Base-by-base conservation (phyloP, 371 early-diverging fungal genomes). In the Mucor piriformis region DNA sequence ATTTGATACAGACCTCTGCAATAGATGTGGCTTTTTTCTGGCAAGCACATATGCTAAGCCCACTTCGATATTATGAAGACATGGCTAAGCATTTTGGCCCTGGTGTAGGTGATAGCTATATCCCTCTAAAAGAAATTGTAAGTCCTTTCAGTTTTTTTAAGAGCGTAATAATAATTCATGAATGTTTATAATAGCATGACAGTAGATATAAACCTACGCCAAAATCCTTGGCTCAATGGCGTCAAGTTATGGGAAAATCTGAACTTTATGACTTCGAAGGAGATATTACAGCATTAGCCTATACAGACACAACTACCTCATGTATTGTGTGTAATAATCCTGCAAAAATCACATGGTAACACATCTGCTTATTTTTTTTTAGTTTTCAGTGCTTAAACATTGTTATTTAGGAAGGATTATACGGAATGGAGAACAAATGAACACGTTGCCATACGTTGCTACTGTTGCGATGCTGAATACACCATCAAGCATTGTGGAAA, bases 21-120 rank as follows among this genome's bases (percentile, higher is more conserved):
- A 40, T n/a, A 63, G 64, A 63, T 44, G 24, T 63, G 15, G 64
- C 64, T 3, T 64, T 61, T 32, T 47, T 51, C n/a, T 64, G 64
- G 64, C 64, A 64, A 23, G 59, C 64, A 10, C 64, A 64, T 35
- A 35, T 59, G 46, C 48, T 64, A 15, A 59, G 60, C 18, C 64
- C 64, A 20, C 29, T 64, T 8, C 47, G 64, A 21, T 64, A 59
- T 48, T 53, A 37, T 15, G 64, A 64, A 51, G 64, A 64, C 16
- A 18, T 38, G 38, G 15, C 6, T 13, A 38, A 38, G 15, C 13
- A 38, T 15, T 38, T 38, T 38, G 16, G 16, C n/a, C n/a, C n/a
- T 38, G 16, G 21, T 21, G 6, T 0, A 2, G 8, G 6, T 3
- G 20, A 20, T 8, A 20, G 12, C 43, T 35, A 35, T 24, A n/a